phyloP scores from a whole-genome alignment of 306 rosid genomes.

The Pyrus bretschneideri region DNA sequence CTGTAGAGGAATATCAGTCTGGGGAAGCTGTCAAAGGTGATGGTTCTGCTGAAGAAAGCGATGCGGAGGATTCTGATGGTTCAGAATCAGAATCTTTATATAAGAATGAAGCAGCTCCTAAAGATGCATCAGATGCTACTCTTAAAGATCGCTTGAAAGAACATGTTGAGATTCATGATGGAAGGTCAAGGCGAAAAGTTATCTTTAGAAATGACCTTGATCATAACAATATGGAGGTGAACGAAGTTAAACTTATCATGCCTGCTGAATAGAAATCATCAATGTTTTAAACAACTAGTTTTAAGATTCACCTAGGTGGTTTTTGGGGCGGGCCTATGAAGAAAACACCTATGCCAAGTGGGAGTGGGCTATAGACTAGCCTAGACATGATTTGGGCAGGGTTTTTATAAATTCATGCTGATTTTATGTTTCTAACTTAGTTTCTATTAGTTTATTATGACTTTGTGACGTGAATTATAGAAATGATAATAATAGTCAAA shows the following conservation, averaged over 20 bases:
- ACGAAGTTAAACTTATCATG: conserved; percentile 2
- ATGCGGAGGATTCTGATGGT: conserved; percentile 29
- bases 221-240: conserved; percentile 50
- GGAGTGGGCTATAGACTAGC: too few species aligned
- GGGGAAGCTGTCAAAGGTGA: conserved; percentile 26
- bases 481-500: too few species aligned
- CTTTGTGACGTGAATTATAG: too few species aligned
- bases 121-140: conserved; percentile 16
- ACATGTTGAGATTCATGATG: conserved; percentile 60
- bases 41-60: conserved; percentile 27
- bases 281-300: too few species aligned
- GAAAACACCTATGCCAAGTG: too few species aligned
- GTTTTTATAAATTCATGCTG: too few species aligned
- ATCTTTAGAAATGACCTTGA: conserved; percentile 52
- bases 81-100: conserved; percentile 43
- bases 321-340: too few species aligned
- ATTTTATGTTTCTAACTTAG: too few species aligned
- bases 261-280: conserved; percentile 5
- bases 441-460: too few species aligned
- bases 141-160: conserved; percentile 44
- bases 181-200: conserved; percentile 71
- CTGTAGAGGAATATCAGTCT: conserved; percentile 22
- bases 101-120: conserved; percentile 28
- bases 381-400: too few species aligned
- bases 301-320: too few species aligned